phyloP scores from a whole-genome alignment of 192 early-diverging fungal species.

The Podila verticillata region DNA sequence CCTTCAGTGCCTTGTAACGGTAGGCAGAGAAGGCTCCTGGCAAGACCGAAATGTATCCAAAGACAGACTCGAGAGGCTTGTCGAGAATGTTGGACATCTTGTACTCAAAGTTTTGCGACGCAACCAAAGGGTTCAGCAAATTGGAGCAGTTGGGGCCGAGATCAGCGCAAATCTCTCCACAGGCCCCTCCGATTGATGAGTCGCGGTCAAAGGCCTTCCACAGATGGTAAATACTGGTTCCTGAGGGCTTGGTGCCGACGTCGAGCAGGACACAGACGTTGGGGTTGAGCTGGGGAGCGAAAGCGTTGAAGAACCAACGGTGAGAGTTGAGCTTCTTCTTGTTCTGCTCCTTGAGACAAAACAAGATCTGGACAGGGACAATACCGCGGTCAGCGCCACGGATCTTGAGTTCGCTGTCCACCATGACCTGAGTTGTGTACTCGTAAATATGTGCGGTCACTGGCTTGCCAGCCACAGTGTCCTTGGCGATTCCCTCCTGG shows the following conservation, averaged over 20 bases:
- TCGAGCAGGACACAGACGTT: constrained; percentile 92
- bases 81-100: no score
- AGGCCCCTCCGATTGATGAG: constrained; percentile 86
- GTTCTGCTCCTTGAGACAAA: constrained; percentile 95
- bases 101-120: no score
- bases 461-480: constrained; percentile 72
- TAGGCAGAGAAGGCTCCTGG: constrained; percentile 97
- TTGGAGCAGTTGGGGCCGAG: constrained; percentile 73
- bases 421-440: constrained; percentile 83
- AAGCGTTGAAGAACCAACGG: constrained; percentile 98
- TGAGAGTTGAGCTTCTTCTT: constrained; percentile 96
- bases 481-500: constrained; percentile 76
- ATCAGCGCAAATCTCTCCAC: constrained; percentile 91
- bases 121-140: constrained; percentile 88
- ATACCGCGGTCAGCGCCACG: constrained; percentile 72
- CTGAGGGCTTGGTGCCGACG: constrained; percentile 90
- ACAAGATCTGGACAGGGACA: constrained; percentile 90
- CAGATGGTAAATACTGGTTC: constrained; percentile 86
- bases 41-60: no score
- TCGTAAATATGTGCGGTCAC: constrained; percentile 90
- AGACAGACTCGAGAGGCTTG: no score
- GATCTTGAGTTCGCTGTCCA: constrained; percentile 74
- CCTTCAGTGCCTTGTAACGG: constrained; percentile 84
- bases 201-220: constrained; percentile 91
- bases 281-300: constrained; percentile 81